Conservation (phyloP, 2,329 filamentous ascomycete genomes). For the Cercospora sp. region DNA sequence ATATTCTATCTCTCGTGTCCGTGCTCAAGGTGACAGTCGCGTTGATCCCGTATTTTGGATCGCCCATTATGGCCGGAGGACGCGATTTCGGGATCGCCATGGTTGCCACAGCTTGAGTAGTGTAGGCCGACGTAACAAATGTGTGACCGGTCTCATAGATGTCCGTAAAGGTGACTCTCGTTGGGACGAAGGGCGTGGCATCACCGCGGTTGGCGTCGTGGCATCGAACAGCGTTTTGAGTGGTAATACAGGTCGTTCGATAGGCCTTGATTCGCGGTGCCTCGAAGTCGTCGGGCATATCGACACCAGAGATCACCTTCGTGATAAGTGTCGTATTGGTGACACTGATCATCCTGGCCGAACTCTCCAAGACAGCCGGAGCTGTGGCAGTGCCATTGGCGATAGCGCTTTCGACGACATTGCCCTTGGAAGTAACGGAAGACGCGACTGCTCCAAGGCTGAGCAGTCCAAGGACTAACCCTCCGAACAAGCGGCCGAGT, state of each 20-base stretch:
- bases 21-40: not conserved
- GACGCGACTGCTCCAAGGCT: not conserved
- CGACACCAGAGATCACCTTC: not conserved
- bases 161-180: not conserved
- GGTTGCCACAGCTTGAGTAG: not conserved
- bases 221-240: not conserved
- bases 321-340: not conserved
- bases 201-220: not conserved
- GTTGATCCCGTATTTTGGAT: not conserved
- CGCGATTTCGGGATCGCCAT: not conserved
- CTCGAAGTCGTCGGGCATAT: not conserved
- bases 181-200: not conserved
- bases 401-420: not conserved
- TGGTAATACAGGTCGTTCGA: not conserved
- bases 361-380: not conserved
- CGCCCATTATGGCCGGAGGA: not conserved
- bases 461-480: not conserved
- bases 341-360: not conserved
- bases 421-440: not conserved
- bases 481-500: not conserved
- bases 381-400: not conserved
- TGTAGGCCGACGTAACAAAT: not conserved
- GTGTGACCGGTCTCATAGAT: not conserved
- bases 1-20: not conserved
- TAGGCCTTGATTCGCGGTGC: not conserved